A percentile compares a stretch with the other conserved stretches of the same genome.
Conservation (phyloP, 768 basidiomycete species). For the Tylopilus intermedius region DNA sequence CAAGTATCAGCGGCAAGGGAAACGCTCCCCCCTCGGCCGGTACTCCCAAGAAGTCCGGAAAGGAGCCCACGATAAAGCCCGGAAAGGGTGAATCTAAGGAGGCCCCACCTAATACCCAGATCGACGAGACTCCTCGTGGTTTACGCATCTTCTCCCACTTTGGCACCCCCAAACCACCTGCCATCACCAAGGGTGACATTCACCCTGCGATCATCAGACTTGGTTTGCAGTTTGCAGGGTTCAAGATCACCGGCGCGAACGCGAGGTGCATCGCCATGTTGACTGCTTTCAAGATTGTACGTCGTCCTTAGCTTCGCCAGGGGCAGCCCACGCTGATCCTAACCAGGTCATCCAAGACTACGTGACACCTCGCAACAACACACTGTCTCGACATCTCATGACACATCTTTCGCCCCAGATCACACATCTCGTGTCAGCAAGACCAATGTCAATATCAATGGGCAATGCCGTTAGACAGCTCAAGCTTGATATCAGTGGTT, state of each 20-base stretch:
- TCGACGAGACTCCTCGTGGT: conserved; percentile 46
- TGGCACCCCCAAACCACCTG: conserved; percentile 58
- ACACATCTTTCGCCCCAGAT: conserved; percentile 92
- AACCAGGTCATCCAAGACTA: conserved; percentile 86
- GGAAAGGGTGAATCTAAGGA: conserved; percentile 27
- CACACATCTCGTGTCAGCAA: conserved; percentile 77
- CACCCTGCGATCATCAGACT: conserved; percentile 86
- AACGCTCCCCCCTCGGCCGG: conserved; percentile 9
- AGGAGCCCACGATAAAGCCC: conserved; percentile 13
- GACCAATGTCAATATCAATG: conserved; percentile 91
- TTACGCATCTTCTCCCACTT: conserved; percentile 85
- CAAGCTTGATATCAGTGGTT: conserved; percentile 89
- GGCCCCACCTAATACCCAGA: conserved; percentile 23
- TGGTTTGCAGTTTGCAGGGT: conserved; percentile 85
- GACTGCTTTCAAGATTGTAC: conserved; percentile 84
- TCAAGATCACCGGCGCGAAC: conserved; percentile 91
- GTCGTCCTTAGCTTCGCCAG: conserved; percentile 22
- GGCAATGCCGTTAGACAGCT: conserved; percentile 91
- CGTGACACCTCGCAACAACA: conserved; percentile 78
- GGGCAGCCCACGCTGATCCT: conserved; percentile 4
- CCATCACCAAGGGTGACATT: conserved; percentile 71
- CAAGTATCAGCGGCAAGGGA: conserved; percentile 21
- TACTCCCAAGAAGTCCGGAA: conserved; percentile 27
- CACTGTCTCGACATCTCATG: conserved; percentile 86
- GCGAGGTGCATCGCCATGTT: conserved; percentile 92